Evolutionary conservation across 495 filamentous ascomycete genomes (phyloP), one percentile per base, ranked within the genome.

Genomic region (Tuber brumale): DNA sequence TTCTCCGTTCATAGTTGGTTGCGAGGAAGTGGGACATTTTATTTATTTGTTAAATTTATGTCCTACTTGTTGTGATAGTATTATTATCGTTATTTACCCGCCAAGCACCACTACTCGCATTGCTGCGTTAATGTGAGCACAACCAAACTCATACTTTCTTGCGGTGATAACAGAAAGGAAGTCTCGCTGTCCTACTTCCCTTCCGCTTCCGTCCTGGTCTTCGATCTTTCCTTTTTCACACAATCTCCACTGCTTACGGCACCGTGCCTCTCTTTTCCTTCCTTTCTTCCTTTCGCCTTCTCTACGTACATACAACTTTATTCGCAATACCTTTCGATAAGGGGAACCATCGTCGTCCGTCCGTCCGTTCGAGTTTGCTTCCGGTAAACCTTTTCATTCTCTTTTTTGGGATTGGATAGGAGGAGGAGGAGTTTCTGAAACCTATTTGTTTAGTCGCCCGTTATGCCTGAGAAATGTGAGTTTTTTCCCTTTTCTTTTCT

Each of bases 391-490:
- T 31, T 66, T 31, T 31, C 57, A 66, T 31, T 27, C n/a, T 1
- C 51, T 66, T 66, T 31, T 57, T 31, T 18, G 6, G 57, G n/a
- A 27, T 66, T 14, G 57, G 57, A 35, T 35, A 66, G 57, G 27
- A 31, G 51, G n/a, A 31, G n/a, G n/a, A n/a, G 14, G 48, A 23
- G 48, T 57, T 57, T 12, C 48, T 23, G 48, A 27, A 14, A n/a
- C 2, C 5, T 61, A 8, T 27, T 7, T 35, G 27, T 1, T 19
- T 27, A 19, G 4, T 35, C 75, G n/a, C 41, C 72, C 75, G 48
- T 48, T 73, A 69, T 44, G 70, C 51, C 75, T 73, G 44, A 16
- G n/a, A 69, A 42, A 27, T 70, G 48, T 31, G 45, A 27, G 44
- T 46, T 69, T 46, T 23, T 66, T 74, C n/a, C n/a, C 31, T 23